These are phyloP conservation scores for Aquilaria sinensis DNA, from an alignment of 345 rosid genomes.

Conservation along the genomic window DNA sequence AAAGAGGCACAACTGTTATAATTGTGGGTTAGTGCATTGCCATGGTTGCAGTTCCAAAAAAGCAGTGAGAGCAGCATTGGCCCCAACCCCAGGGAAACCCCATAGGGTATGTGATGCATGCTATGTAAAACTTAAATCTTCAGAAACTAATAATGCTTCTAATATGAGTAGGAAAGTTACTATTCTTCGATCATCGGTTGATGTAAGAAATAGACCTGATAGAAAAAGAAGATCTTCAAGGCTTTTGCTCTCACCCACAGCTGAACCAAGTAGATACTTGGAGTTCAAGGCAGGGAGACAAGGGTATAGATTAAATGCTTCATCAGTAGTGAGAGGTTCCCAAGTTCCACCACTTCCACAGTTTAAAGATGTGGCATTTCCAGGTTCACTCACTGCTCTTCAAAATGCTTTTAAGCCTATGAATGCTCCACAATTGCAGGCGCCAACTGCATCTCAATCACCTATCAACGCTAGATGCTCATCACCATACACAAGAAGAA, in stretches of 20 bases:
- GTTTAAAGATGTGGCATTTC: conserved; percentile 62
- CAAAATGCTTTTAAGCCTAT: conserved; percentile 55
- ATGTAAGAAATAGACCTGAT: conserved; percentile 38
- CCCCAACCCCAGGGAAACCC: conserved; percentile 92
- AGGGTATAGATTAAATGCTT: conserved; percentile 41
- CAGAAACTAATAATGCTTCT: conserved; percentile 37
- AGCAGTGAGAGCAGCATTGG: conserved; percentile 84
- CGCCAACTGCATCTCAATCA: conserved; percentile 24
- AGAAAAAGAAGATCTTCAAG: conserved; percentile 41
- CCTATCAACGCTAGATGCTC: conserved; percentile 35
- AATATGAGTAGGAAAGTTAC: conserved; percentile 30
- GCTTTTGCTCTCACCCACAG: conserved; percentile 42
- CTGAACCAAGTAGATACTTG: conserved; percentile 57
- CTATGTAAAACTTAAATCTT: conserved; percentile 64
- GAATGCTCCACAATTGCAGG: conserved; percentile 6
- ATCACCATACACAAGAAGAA: conserved; percentile 50
- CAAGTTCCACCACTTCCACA: conserved; percentile 54
- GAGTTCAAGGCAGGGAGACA: conserved; percentile 51
- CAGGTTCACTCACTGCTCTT: conserved; percentile 56
- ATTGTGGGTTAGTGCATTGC: conserved; percentile 82
- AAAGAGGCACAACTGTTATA: conserved; percentile 83
- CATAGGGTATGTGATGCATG: conserved; percentile 89
- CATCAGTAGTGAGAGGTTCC: conserved; percentile 51
- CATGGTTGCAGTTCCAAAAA: conserved; percentile 90
- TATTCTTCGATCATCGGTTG: conserved; percentile 35